A percentile compares a stretch with the other conserved stretches of the same genome.
Conservation (phyloP, 768 basidiomycete genomes). For the Boletellus ananas region DNA sequence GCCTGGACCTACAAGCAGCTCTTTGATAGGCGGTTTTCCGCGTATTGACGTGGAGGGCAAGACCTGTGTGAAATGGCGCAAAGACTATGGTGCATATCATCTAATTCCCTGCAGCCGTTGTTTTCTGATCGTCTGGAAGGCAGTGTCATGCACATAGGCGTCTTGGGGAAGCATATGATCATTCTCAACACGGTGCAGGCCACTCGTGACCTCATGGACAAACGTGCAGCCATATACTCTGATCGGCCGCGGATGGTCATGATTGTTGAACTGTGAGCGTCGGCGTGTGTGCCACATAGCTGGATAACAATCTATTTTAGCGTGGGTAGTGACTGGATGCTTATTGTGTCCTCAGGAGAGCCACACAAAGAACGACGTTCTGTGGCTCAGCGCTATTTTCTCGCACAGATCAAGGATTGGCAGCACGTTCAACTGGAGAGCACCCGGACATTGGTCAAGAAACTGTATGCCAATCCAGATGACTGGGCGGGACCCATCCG, state of each 20-base stretch:
- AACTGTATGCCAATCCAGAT: too few relatives aligned
- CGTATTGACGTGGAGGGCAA: too few relatives aligned
- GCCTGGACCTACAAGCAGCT: too few relatives aligned
- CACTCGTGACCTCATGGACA: slow-evolving; percentile 2
- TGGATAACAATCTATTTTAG: not conserved
- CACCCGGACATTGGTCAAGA: too few relatives aligned
- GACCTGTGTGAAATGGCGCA: too few relatives aligned
- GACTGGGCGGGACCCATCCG: too few relatives aligned
- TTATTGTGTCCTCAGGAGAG: slow-evolving; percentile 5
- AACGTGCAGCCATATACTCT: slow-evolving; percentile 2
- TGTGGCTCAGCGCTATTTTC: slow-evolving; percentile 11
- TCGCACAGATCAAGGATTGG: slow-evolving; percentile 8
- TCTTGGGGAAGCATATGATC: slow-evolving; percentile 16
- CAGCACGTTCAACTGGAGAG: too few relatives aligned
- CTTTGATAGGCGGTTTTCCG: too few relatives aligned
- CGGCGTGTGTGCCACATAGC: not conserved
- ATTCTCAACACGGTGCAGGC: slow-evolving; percentile 33
- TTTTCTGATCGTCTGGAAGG: not conserved
- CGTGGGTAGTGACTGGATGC: not conserved
- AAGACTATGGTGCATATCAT: too few relatives aligned
- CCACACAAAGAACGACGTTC: slow-evolving; percentile 8
- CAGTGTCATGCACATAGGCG: not conserved
- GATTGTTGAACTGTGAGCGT: not conserved
- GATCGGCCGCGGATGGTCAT: not conserved
- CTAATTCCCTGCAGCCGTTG: too few relatives aligned